Evolutionary conservation across 805 yeast species (phyloP).

Genomic region (Candida insectalens): DNA sequence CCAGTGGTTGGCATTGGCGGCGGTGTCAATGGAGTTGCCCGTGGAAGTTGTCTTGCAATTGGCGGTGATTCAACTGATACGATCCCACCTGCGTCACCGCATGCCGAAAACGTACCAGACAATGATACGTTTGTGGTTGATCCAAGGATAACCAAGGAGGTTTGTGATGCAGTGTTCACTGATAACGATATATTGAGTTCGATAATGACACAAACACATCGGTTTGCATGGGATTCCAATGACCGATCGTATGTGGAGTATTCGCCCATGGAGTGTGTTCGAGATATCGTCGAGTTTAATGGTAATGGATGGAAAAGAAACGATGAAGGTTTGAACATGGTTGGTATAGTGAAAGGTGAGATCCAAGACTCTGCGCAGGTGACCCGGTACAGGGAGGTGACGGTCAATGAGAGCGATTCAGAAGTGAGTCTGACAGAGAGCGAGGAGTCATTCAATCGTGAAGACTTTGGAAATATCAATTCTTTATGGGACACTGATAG

Average conservation of each 20-base stretch:
- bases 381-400: too few relatives aligned
- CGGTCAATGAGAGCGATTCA: too few relatives aligned
- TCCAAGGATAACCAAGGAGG: not conserved
- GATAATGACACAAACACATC: constrained; percentile 20
- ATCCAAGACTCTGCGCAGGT: too few relatives aligned
- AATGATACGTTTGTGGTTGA: not conserved
- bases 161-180: not conserved
- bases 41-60: too few relatives aligned
- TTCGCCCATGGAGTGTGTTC: constrained; percentile 62
- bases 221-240: constrained; percentile 23
- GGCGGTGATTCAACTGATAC: too few relatives aligned
- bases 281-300: constrained; percentile 58
- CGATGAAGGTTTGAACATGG: constrained; percentile 32
- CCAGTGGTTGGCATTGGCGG: too few relatives aligned
- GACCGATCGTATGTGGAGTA: constrained; percentile 29
- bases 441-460: too few relatives aligned
- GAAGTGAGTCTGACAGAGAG: too few relatives aligned
- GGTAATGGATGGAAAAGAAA: constrained; percentile 59
- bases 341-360: constrained; percentile 23
- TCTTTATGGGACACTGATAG: too few relatives aligned
- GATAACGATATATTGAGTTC: constrained; percentile 9
- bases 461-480: too few relatives aligned
- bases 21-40: too few relatives aligned
- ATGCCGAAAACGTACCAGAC: not conserved
- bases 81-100: not conserved